These are phyloP conservation scores for Solanum virginianum DNA, from an alignment of 257 asterid species.

Conservation along the genomic window DNA sequence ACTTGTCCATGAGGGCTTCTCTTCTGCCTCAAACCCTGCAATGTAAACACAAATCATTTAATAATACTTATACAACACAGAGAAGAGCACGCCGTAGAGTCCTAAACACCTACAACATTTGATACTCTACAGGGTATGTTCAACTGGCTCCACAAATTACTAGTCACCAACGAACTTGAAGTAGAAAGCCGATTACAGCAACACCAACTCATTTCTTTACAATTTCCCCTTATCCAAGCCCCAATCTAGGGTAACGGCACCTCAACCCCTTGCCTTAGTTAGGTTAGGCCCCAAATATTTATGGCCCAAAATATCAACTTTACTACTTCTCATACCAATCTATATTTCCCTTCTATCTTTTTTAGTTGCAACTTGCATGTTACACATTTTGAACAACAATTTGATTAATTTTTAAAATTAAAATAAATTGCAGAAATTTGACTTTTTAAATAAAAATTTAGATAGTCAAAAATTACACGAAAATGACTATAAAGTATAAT, in stretches of 20 bases:
- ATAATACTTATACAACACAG: neutral
- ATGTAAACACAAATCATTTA: neutral
- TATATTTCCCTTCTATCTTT: too few relatives aligned
- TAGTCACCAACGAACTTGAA: conserved; percentile 16
- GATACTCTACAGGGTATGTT: conserved; percentile 1
- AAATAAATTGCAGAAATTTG: too few relatives aligned
- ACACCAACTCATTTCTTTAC: conserved; percentile 30
- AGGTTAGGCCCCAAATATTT: neutral
- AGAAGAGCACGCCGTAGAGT: neutral
- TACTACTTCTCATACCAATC: too few relatives aligned
- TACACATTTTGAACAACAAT: too few relatives aligned
- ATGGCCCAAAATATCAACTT: neutral
- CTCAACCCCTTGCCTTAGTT: neutral
- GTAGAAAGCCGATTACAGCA: conserved; percentile 19
- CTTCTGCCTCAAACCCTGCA: conserved; percentile 42
- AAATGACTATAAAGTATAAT: too few relatives aligned
- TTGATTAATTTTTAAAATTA: too few relatives aligned
- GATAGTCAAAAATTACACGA: too few relatives aligned
- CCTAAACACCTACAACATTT: conserved; percentile 13
- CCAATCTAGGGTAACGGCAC: neutral
- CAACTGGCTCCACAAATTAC: conserved; percentile 8
- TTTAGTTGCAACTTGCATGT: too few relatives aligned
- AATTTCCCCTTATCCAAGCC: neutral
- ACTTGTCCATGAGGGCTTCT: conserved; percentile 8
- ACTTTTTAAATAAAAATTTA: too few relatives aligned